Base-by-base conservation (phyloP, 176 grass and related monocot genomes). In the Carex cristatella region DNA sequence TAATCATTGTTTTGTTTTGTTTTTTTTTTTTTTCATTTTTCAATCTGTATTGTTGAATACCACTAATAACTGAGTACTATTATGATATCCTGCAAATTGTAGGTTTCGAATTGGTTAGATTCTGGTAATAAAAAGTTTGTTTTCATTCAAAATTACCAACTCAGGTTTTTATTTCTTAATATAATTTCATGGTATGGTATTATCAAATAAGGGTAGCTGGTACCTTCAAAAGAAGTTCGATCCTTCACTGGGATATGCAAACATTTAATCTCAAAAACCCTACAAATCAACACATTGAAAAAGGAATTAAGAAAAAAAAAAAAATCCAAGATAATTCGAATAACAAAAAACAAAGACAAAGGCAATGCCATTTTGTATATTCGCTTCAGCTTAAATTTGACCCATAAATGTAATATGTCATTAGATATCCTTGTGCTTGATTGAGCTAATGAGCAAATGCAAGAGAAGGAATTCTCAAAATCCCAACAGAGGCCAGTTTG, bases 171-270 rank as follows among this genome's bases (percentile, higher is more conserved):
- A 68, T 68, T 77, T 54, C 1, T 38, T 61, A 57, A 14, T 28
- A 16, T 9, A 63, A 19, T 65, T 69, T 65, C 3, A 30, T 10
- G 40, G 4, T 18, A 58, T 28, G 4, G 13, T 18, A 33, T 27
- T 60, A 61, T 76, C 19, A 79, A 2, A 35, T 61, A 69, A 46
- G 30, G 19, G 57, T 76, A 57, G 23, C 65, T 23, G 7, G 13
- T 82, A 97, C 94, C 94, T 92, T 97, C 87, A 88, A 97, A 97
- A 61, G 92, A 84, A 38, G 94, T 97, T 60, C 90, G 90, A 91
- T 97, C 92, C 68, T 97, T 89, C 72, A 94, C 90, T 19, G 94
- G 94, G 83, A 94, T 91, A 86, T 97, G 94, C 78, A 97, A 88
- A 80, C 94, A 97, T 74, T 86, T 86, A 80, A 97, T 90, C 76